Evolutionary conservation across 441 rosid genomes (phyloP).

Genomic region (Erodium texanum): DNA sequence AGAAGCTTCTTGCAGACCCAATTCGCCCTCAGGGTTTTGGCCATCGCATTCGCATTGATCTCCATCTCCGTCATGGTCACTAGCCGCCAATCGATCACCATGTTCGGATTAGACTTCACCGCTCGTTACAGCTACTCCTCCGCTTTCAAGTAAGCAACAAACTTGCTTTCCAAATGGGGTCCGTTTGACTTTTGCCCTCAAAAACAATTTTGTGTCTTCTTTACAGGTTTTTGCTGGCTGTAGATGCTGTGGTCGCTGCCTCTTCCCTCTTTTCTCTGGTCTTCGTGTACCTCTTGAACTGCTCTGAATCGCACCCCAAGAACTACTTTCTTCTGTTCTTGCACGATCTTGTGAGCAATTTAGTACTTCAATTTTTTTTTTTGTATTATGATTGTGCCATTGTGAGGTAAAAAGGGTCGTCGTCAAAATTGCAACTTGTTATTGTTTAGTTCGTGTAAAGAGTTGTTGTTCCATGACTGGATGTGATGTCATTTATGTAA

Average conservation of each 20-base stretch:
- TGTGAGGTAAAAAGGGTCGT: neutral
- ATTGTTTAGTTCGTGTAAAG: neutral
- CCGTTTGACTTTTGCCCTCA: neutral
- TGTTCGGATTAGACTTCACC: conserved; percentile 22
- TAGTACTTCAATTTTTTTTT: too few relatives aligned
- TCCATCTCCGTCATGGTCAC: conserved; percentile 35
- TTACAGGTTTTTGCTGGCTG: conserved; percentile 42
- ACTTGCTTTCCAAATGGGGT: neutral
- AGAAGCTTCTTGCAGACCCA: conserved; percentile 29
- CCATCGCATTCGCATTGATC: conserved; percentile 31
- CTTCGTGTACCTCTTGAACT: conserved; percentile 23
- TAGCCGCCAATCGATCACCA: conserved; percentile 18
- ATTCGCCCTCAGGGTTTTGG: conserved; percentile 28
- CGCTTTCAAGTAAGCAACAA: conserved; percentile 32
- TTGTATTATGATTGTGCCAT: neutral
- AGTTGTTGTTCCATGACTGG: too few relatives aligned
- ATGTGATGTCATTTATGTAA: too few relatives aligned
- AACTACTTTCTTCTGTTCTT: conserved; percentile 28
- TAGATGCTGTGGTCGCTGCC: conserved; percentile 27
- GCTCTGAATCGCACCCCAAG: conserved; percentile 18
- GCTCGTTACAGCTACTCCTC: conserved; percentile 36
- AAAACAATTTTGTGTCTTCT: neutral
- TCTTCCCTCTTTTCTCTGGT: conserved; percentile 37
- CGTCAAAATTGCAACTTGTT: neutral
- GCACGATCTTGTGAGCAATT: conserved; percentile 43